phyloP scores from a whole-genome alignment of 148 eudicot species.

The Rhododendron ferrugineum region DNA sequence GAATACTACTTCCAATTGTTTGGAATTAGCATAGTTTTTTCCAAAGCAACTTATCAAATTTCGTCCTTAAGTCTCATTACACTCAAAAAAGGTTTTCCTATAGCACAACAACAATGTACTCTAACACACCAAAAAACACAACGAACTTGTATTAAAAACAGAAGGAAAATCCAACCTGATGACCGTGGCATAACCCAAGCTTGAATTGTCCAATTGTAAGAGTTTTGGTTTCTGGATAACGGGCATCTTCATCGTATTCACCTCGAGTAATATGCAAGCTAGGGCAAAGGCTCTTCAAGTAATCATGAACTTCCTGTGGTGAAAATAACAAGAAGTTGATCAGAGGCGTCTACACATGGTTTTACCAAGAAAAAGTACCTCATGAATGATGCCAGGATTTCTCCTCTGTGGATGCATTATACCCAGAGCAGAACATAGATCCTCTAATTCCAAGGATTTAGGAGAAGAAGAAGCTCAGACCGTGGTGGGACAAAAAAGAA shows the following conservation, averaged over 20 bases:
- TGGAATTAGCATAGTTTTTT: background rate
- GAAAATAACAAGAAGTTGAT: background rate
- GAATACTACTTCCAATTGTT: background rate
- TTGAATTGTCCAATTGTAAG: constrained; percentile 94
- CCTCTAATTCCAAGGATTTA: background rate
- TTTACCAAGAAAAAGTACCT: background rate
- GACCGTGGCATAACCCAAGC: constrained; percentile 98
- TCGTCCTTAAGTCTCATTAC: background rate
- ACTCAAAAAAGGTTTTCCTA: background rate
- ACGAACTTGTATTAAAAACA: background rate
- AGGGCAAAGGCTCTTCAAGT: constrained; percentile 80
- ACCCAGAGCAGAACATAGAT: background rate
- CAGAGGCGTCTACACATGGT: background rate
- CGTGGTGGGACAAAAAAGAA: background rate
- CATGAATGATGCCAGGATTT: background rate
- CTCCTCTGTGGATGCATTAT: background rate
- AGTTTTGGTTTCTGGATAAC: constrained; percentile 94
- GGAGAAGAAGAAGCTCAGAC: background rate
- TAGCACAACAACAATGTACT: background rate
- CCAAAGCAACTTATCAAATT: background rate
- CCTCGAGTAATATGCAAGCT: constrained; percentile 82
- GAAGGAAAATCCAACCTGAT: constrained; percentile 56
- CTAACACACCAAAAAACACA: too few species aligned
- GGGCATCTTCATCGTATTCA: constrained; percentile 92
- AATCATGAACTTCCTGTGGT: constrained; percentile 91